Evolutionary conservation across 2,329 filamentous ascomycete genomes (phyloP).

Genomic region (Arthrinium phaeospermum): DNA sequence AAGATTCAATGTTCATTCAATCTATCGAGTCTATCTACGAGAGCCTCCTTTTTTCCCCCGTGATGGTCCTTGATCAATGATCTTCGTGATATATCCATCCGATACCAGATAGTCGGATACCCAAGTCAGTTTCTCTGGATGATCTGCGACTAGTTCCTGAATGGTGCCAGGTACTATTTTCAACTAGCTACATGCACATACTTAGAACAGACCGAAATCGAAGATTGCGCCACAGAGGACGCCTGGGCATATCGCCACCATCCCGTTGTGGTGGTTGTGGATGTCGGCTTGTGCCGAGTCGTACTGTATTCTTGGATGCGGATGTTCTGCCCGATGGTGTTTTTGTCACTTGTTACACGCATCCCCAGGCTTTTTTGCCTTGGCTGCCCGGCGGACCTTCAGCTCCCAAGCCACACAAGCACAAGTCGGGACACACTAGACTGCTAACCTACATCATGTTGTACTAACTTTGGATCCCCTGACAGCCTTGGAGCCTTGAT

Average conservation of each 20-base stretch:
- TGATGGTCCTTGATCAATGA: not conserved
- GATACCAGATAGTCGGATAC: not conserved
- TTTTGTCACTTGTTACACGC: not conserved
- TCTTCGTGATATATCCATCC: not conserved
- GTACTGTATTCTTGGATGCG: not conserved
- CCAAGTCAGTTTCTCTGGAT: not conserved
- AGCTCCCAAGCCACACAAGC: slow-evolving; percentile 1
- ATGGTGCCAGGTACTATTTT: not conserved
- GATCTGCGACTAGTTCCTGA: not conserved
- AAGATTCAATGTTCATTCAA: not conserved
- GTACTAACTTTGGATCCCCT: not conserved
- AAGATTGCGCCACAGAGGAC: not conserved
- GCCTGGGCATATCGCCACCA: not conserved
- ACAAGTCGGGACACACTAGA: not conserved
- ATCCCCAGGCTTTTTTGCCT: too few species aligned
- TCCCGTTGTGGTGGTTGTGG: not conserved
- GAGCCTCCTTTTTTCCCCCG: not conserved
- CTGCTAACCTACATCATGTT: not conserved
- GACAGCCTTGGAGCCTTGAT: not conserved
- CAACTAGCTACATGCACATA: not conserved
- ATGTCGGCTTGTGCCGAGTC: not conserved
- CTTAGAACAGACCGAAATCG: not conserved
- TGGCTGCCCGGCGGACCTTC: not conserved
- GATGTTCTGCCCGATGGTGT: not conserved
- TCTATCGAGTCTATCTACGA: not conserved